A percentile compares a stretch with the other conserved stretches of the same genome.
phyloP scores from a whole-genome alignment of 305 asterid species.

The Fraxinus ornus region DNA sequence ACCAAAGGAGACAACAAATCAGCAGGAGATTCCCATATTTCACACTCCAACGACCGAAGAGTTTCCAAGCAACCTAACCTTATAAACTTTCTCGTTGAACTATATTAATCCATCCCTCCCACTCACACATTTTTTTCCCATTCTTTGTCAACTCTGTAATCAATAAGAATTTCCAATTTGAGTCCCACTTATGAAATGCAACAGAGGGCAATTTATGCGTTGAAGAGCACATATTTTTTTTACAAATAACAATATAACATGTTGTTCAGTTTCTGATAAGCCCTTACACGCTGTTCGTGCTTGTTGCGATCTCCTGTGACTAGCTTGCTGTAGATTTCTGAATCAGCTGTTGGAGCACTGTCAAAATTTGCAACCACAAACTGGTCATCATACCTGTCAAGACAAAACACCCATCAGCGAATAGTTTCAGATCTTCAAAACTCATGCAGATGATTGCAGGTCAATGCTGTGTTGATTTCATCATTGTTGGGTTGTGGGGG shows the following conservation, averaged over 20 bases:
- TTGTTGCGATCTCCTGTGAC: conserved; percentile 59
- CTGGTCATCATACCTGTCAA: conserved; percentile 68
- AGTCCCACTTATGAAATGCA: background rate
- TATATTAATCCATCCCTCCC: too few relatives aligned
- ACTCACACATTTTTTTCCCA: background rate
- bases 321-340: conserved; percentile 67
- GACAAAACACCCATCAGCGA: conserved; percentile 4
- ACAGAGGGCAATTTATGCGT: background rate
- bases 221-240: conserved; percentile 3
- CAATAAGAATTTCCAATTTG: conserved; percentile 14
- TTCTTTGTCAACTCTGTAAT: background rate
- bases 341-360: conserved; percentile 90
- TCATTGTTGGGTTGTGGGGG: background rate
- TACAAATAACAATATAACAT: background rate
- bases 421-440: conserved; percentile 17
- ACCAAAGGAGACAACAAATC: background rate
- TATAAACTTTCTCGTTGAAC: background rate
- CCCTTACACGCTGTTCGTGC: conserved; percentile 74
- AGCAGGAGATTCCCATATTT: background rate
- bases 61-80: background rate
- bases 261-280: background rate
- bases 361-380: conserved; percentile 78
- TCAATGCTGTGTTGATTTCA: background rate
- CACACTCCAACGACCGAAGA: background rate
- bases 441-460: conserved; percentile 4